Percentiles rank a stretch among this genome's conserved stretches.
phyloP scores from a whole-genome alignment of 2,329 filamentous ascomycete genomes.

The Oidium heveae region DNA sequence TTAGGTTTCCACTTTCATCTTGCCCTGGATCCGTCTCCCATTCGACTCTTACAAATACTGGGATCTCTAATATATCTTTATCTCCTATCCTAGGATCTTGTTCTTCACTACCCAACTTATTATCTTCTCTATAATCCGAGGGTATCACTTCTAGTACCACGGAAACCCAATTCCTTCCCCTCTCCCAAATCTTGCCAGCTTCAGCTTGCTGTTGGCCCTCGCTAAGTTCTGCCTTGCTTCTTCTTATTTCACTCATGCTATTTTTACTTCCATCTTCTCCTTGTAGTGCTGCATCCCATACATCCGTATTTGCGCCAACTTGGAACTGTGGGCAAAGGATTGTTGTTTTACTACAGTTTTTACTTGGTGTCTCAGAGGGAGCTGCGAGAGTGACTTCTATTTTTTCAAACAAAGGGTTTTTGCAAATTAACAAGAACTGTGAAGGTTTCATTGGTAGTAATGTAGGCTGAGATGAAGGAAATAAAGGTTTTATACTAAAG shows the following conservation, averaged over 20 bases:
- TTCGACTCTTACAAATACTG: constrained; percentile 76
- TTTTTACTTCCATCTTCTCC: constrained; percentile 14
- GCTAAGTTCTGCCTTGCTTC: constrained; percentile 12
- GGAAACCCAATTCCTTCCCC: constrained; percentile 80
- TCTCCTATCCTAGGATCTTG: constrained; percentile 22
- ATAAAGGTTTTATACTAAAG: constrained; percentile 44
- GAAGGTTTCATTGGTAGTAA: constrained; percentile 22
- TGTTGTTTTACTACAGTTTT: constrained; percentile 57
- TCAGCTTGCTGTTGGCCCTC: constrained; percentile 33
- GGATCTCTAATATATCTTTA: constrained; percentile 54
- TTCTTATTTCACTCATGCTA: constrained; percentile 17
- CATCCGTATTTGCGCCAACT: constrained; percentile 78
- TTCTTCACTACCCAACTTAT: constrained; percentile 13
- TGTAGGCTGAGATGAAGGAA: constrained; percentile 14
- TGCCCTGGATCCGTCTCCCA: constrained; percentile 50
- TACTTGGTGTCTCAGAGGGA: constrained; percentile 51
- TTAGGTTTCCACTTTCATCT: constrained; percentile 23
- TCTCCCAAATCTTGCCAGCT: constrained; percentile 89
- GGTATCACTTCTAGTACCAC: constrained; percentile 80
- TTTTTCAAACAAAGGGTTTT: constrained; percentile 80
- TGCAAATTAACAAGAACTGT: constrained; percentile 74
- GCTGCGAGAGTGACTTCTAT: constrained; percentile 75
- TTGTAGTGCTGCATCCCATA: constrained; percentile 68
- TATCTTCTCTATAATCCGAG: constrained; percentile 7
- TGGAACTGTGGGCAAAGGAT: constrained; percentile 87